Base-by-base conservation (phyloP, 345 rosid species). In the Microthlaspi erraticum region DNA sequence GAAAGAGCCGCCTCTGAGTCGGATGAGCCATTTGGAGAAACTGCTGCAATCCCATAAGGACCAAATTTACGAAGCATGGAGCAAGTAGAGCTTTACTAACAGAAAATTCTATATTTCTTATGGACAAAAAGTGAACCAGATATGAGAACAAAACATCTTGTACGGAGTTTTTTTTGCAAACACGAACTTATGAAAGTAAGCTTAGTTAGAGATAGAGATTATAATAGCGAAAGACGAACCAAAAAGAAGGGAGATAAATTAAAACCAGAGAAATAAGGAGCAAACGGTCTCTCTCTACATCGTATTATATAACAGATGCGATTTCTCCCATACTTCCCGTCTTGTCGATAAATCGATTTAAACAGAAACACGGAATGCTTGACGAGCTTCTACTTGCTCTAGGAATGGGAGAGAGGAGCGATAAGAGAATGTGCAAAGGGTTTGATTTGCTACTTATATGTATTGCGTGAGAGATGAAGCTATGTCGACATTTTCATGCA, bases 401-500 rank as follows among this genome's bases (percentile, higher is more conserved):
- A 63, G 20, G 26, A 7, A 6, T 14, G 64, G 31, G 65, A 65
- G 60, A 64, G 52, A 48, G 12, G 42, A 48, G 20, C 54, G 16
- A 12, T 54, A 20, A 20, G 34, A 56, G 37, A 49, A 57, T 57
- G 45, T 73, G 67, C 38, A 18, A 49, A 67, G 68, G 32, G 43
- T 45, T 67, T 31, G 37, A 12, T 50, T 41, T 42, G 72, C 33
- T 50, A 52, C 46, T 56, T 50, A 58, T 59, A 60, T 67, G 33
- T 46, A n/a, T 16, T 42, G n/a, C 43, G 19, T 9, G 59, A 19
- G 51, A 41, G 26, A 53, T 68, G 64, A 75, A 68, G 60, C 13
- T 26, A 61, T 68, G 78, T 75, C 74, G 70, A 75, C 78, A 75
- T 61, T 75, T 68, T 68, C 26, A 32, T 65, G 45, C 44, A 37